Conservation (phyloP, 345 rosid species). For the Hypericum perforatum region DNA sequence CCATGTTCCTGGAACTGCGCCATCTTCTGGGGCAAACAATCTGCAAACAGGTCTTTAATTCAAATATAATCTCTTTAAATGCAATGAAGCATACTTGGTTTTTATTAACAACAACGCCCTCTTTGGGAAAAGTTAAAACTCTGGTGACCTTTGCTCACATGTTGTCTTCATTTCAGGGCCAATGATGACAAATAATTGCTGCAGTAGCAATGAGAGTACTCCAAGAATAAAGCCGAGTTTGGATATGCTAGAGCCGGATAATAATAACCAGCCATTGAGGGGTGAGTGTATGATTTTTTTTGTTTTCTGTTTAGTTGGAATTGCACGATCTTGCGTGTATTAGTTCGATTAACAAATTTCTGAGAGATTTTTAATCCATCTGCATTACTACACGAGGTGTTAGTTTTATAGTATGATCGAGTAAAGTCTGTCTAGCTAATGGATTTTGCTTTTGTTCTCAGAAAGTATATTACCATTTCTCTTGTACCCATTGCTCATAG, state of each 20-base stretch:
- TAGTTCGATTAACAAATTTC: neutral
- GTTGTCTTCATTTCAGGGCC: conserved; percentile 26
- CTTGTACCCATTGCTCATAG: too few relatives aligned
- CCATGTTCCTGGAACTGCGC: conserved; percentile 33
- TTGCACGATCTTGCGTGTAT: neutral
- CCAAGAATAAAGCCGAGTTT: conserved; percentile 30
- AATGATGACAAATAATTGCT: conserved; percentile 36
- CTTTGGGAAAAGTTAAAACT: too few relatives aligned
- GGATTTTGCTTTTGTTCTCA: too few relatives aligned
- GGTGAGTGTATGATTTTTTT: conserved; percentile 19
- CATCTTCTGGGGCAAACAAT: conserved; percentile 44
- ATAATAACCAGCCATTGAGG: conserved; percentile 44
- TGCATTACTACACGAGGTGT: too few relatives aligned
- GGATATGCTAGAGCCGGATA: conserved; percentile 43
- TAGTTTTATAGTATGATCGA: too few relatives aligned
- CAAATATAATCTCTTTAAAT: conserved; percentile 35
- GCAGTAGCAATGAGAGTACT: conserved; percentile 60
- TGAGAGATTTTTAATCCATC: too few relatives aligned
- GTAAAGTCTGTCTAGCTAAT: too few relatives aligned
- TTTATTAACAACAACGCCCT: neutral
- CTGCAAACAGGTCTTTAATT: conserved; percentile 35
- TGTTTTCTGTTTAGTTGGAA: neutral
- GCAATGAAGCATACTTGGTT: neutral
- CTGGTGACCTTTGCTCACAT: neutral
- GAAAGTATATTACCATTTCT: too few relatives aligned